These are phyloP conservation scores for Tricholoma sp. DNA, from an alignment of 768 basidiomycete species.

Conservation along the genomic window DNA sequence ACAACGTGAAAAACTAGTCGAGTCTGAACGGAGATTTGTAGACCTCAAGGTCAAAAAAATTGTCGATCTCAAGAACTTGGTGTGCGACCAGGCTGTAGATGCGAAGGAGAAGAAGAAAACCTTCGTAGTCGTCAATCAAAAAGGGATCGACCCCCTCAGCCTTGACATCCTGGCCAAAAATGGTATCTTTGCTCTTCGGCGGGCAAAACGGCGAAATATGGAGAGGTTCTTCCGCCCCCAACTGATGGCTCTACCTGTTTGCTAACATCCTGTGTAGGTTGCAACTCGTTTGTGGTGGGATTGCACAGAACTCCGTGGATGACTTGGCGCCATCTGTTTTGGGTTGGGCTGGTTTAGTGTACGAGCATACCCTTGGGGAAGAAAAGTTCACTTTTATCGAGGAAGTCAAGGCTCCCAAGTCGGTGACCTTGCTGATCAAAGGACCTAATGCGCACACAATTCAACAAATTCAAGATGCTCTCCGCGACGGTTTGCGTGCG, in stretches of 20 bases:
- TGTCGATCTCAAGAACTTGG: conserved; percentile 91
- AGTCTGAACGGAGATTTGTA: conserved; percentile 91
- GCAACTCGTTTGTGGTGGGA: conserved; percentile 91
- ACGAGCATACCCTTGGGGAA: conserved; percentile 98
- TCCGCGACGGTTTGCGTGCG: conserved; percentile 92
- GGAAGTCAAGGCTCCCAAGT: conserved; percentile 92
- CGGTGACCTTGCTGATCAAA: conserved; percentile 94
- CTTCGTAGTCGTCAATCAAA: conserved; percentile 97
- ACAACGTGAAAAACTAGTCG: conserved; percentile 97
- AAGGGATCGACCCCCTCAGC: conserved; percentile 97
- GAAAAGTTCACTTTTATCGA: conserved; percentile 98
- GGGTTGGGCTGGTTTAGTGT: conserved; percentile 97
- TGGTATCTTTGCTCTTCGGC: conserved; percentile 88
- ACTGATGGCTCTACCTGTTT: conserved; percentile 2
- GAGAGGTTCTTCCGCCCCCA: conserved; percentile 60
- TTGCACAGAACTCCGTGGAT: conserved; percentile 97
- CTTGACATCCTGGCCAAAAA: conserved; percentile 95
- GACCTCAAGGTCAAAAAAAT: conserved; percentile 95
- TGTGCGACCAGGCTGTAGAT: conserved; percentile 91
- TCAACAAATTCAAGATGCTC: conserved; percentile 95
- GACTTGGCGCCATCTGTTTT: conserved; percentile 88
- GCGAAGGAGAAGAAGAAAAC: conserved; percentile 75
- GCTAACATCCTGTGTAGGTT: conserved; percentile 41
- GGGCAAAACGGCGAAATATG: conserved; percentile 99
- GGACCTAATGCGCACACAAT: conserved; percentile 96